Percentiles rank a stretch among this genome's conserved stretches.
Evolutionary conservation across 2,329 filamentous ascomycete species (phyloP).

Genomic region (Fonsecaea monophora): DNA sequence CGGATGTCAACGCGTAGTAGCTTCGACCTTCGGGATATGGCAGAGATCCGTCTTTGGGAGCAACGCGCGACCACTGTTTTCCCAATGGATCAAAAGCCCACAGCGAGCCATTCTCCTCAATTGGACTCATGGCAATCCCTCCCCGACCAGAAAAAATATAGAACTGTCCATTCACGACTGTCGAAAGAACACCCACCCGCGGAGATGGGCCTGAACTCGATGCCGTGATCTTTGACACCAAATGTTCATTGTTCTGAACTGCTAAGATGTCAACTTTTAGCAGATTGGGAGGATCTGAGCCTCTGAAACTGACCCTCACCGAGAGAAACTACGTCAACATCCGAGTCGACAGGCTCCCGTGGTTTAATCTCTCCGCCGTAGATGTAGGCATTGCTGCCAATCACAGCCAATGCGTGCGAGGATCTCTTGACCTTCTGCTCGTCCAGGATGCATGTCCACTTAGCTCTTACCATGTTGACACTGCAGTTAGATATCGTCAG

Average conservation of each 20-base stretch:
- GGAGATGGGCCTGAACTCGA: constrained; percentile 60
- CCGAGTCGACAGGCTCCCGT: constrained; percentile 73
- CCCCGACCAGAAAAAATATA: constrained; percentile 84
- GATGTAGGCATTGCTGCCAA: constrained; percentile 67
- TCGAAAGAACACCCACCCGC: constrained; percentile 75
- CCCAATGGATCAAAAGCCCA: constrained; percentile 75
- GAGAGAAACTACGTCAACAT: constrained; percentile 56
- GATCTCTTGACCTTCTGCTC: constrained; percentile 56
- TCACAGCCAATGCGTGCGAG: constrained; percentile 72
- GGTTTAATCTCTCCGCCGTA: constrained; percentile 78
- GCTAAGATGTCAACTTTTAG: not conserved
- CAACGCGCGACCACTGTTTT: constrained; percentile 69
- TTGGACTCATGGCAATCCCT: constrained; percentile 69
- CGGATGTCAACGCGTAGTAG: constrained; percentile 69
- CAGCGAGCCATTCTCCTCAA: constrained; percentile 75
- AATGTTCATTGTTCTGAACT: not conserved
- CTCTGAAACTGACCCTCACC: constrained; percentile 15
- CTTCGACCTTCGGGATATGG: constrained; percentile 70
- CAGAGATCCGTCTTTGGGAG: constrained; percentile 58
- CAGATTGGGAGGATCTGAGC: constrained; percentile 43
- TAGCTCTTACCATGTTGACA: not conserved
- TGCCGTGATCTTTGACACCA: constrained; percentile 57
- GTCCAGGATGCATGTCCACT: not conserved
- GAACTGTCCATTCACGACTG: constrained; percentile 71
- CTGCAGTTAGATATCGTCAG: not conserved